Conservation (phyloP, 2,329 filamentous ascomycete species). For the Acrocalymma vagum region DNA sequence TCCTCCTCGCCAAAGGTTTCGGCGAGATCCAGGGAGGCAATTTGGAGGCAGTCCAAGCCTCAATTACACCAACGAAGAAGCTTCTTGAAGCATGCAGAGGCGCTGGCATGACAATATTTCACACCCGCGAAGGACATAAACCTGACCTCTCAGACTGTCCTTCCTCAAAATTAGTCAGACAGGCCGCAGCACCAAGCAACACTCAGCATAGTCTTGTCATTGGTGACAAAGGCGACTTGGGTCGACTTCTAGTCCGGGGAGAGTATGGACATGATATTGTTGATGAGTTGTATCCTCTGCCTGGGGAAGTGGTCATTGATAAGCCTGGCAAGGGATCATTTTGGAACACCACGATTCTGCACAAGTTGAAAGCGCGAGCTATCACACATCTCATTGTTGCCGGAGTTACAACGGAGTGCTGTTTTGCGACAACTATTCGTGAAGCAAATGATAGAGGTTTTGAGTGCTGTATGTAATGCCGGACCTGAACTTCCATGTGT, state of each 20-base stretch:
- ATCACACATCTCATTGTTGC: conserved; percentile 66
- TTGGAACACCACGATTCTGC: conserved; percentile 64
- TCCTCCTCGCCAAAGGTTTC: conserved; percentile 60
- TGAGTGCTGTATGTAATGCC: conserved; percentile 59
- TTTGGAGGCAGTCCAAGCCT: conserved; percentile 48
- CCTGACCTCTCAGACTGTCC: conserved; percentile 63
- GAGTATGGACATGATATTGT: conserved; percentile 65
- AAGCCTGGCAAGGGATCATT: conserved; percentile 68
- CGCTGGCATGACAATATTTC: conserved; percentile 56
- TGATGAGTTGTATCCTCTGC: conserved; percentile 60
- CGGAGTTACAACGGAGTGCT: conserved; percentile 68
- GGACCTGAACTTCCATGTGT: neutral
- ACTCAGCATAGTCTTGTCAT: conserved; percentile 57
- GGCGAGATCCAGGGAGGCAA: conserved; percentile 61
- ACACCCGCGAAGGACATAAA: conserved; percentile 60
- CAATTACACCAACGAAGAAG: conserved; percentile 50
- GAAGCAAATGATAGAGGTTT: conserved; percentile 70
- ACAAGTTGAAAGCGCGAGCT: conserved; percentile 61
- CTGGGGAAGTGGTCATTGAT: conserved; percentile 64
- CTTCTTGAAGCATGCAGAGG: conserved; percentile 53
- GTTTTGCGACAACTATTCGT: conserved; percentile 64
- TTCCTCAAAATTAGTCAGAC: conserved; percentile 59
- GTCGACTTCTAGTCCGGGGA: conserved; percentile 61
- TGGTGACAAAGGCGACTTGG: conserved; percentile 62
- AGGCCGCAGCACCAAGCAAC: conserved; percentile 57